Evolutionary conservation across 1,284 basidiomycete species (phyloP), one percentile per base, ranked within the genome.

Genomic region (Marasmius tenuissimus): DNA sequence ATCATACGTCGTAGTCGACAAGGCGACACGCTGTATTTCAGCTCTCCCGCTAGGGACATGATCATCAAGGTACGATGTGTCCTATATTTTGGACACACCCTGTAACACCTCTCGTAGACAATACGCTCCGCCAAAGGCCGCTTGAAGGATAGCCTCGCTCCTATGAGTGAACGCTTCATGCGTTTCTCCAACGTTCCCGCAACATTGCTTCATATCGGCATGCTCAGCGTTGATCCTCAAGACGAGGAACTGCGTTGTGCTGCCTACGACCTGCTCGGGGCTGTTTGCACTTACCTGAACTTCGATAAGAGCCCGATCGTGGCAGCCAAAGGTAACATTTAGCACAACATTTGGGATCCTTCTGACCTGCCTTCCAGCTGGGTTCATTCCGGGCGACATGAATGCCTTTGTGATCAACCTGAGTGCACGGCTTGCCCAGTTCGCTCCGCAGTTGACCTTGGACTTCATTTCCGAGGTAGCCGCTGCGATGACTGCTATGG

Each of bases 391-490:
- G n/a, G 84, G 86, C 12, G 86, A 92, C 67, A 81, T 88, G 3
- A 79, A 83, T 39, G 75, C 84, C 1, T 92, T 92, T 65, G 82
- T 89, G 16, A 73, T 79, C 14, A 80, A 82, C 61, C 74, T 96
- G 45, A 94, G 92, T 72, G 87, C 89, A 63, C 83, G 83, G 40
- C 77, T 96, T 9, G 87, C 94, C 0, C 77, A 78, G 1, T 88
- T 89, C 67, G 86, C 85, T 8, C 92, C 94, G 10, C 85, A 93
- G 35, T 77, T 96, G 50, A 95, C 94, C 0, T 78, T 96, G 20
- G 93, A 96, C 72, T 93, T 96, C 75, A 79, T 96, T 60, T 86
- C 87, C 20, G 94, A 96, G 75, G 91, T 95, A 55, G 85, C 86
- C 34, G 82, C 86, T 0, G 86, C 87, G 16, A 85, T 94, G 73